Evolutionary conservation across 2,329 filamentous ascomycete genomes (phyloP).

Genomic region (Cercospora berteroae): DNA sequence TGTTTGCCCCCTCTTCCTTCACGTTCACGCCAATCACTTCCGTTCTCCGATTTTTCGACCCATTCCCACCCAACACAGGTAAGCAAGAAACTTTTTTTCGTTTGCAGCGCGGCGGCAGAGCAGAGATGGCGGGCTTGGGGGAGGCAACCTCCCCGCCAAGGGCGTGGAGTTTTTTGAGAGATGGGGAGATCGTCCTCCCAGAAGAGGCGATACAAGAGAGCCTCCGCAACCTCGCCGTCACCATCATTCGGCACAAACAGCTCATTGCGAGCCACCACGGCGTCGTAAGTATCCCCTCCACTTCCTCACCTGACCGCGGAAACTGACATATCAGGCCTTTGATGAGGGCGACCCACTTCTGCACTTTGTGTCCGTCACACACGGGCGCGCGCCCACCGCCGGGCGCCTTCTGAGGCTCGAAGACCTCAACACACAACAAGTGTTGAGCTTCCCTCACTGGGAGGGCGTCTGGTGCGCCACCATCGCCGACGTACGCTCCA

Average conservation of each 20-base stretch:
- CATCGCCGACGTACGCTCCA: neutral
- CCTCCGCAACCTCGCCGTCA: neutral
- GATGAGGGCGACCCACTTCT: neutral
- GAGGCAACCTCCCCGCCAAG: neutral
- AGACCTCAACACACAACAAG: neutral
- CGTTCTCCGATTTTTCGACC: neutral
- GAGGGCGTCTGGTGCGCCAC: neutral
- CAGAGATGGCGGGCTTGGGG: neutral
- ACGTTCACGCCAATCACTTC: neutral
- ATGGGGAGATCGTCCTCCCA: neutral
- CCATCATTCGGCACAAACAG: slow-evolving; percentile 5
- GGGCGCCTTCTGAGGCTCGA: neutral
- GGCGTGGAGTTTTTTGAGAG: neutral
- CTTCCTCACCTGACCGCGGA: neutral
- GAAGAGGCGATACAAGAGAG: slow-evolving; percentile 1
- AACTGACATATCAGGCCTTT: neutral
- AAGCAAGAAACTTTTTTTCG: neutral
- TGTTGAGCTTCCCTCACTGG: slow-evolving; percentile 1
- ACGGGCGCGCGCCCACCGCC: neutral
- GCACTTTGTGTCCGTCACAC: neutral
- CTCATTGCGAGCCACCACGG: slow-evolving; percentile 1
- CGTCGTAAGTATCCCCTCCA: neutral
- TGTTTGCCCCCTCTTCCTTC: neutral
- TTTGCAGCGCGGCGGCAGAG: neutral
- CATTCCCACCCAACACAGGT: neutral